phyloP scores from a whole-genome alignment of 305 asterid genomes.

The Solanum hybrid region DNA sequence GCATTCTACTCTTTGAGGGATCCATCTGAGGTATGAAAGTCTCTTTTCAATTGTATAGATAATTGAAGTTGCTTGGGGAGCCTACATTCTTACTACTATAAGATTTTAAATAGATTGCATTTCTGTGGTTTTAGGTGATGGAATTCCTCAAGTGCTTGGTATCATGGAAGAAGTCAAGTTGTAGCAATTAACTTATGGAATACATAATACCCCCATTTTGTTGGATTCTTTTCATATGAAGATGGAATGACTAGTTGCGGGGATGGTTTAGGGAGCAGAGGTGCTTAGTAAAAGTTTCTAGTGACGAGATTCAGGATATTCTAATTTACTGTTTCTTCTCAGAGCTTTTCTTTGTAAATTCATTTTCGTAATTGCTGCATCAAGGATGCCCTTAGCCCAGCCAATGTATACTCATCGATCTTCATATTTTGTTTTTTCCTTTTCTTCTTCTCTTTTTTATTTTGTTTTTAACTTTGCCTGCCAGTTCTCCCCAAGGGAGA shows the following conservation, averaged over 20 bases:
- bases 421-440: background rate
- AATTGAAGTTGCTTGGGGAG: background rate
- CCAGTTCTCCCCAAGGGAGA: slow-evolving; percentile 43
- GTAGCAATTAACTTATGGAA: slow-evolving; percentile 6
- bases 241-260: slow-evolving; percentile 6
- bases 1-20: slow-evolving; percentile 85
- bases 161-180: slow-evolving; percentile 49
- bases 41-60: background rate
- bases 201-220: slow-evolving; percentile 6
- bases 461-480: background rate
- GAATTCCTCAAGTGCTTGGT: slow-evolving; percentile 71
- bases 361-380: slow-evolving; percentile 18
- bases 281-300: slow-evolving; percentile 24
- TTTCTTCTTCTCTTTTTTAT: background rate
- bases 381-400: slow-evolving; percentile 39
- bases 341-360: slow-evolving; percentile 16
- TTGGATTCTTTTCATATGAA: slow-evolving; percentile 1
- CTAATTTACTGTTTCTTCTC: slow-evolving; percentile 10
- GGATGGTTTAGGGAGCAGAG: slow-evolving; percentile 48
- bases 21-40: slow-evolving; percentile 67
- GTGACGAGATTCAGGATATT: slow-evolving; percentile 4
- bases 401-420: slow-evolving; percentile 10
- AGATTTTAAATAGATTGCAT: background rate
- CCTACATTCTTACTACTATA: background rate
- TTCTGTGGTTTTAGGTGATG: slow-evolving; percentile 49